Evolutionary conservation across 2,329 filamentous ascomycete species (phyloP), one percentile per base, ranked within the genome.

Genomic region (Cryphonectria parasitica): DNA sequence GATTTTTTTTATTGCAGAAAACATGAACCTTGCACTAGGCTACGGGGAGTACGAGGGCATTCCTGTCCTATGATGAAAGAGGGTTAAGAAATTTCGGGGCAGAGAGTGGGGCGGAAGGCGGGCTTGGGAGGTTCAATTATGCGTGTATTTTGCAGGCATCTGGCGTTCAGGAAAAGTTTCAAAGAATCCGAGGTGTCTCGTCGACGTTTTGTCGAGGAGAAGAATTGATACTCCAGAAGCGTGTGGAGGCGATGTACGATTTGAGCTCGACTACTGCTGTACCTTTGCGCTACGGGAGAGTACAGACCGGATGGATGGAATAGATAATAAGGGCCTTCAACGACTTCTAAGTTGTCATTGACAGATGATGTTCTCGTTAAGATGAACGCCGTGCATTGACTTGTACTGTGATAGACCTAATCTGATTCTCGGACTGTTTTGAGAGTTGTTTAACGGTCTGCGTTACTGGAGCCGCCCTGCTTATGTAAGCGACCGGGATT

Each of bases 21-120:
- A 97, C 82, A 96, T 97, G 93, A 97, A 97, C 82, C 85, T 97
- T 71, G 91, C 93, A n/a, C 87, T 97, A 15, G 94, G 94, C 62
- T 97, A 95, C 78, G 90, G 89, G 62, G 94, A 97, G 83, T 97
- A 94, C 78, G 92, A 97, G 79, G 94, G 94, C 56, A 97, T 97
- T 75, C 93, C 93, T 25, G 78, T 79, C 65, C 82, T 84, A 80
- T 84, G 80, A 76, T 39, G 28, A 25, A 25, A 15, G 15, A 41
- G 34, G 17, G 10, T 28, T 41, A 43, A 22, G 28, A 19, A 2
- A 52, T 54, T 43, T 25, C 8, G 45, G 45, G 10, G 22, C 19
- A n/a, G 22, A 11, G 45, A 39, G 10, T 10, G 1, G 36, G 36
- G 7, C 1, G 6, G 17, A n/a, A 6, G 11, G 31, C 19, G 10